Base-by-base conservation (phyloP, 2,329 filamentous ascomycete species). In the Trichoderma simmonsii region DNA sequence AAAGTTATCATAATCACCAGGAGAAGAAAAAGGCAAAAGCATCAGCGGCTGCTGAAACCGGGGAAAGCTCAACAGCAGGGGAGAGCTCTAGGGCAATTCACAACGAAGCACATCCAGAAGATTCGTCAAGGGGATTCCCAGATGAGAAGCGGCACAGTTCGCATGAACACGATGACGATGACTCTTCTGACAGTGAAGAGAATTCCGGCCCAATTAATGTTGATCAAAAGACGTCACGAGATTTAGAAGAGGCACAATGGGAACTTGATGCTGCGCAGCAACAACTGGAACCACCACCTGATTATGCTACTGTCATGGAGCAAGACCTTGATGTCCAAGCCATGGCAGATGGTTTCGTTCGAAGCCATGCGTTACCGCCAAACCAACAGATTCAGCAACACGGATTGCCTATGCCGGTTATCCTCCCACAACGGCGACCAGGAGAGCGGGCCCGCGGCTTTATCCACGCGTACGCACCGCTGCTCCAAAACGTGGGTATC, bases 401-500 rank as follows among this genome's bases (percentile, higher is more conserved):
- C 12, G 30, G 56, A 32, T 76, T 85, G 2, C 78, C 81, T n/a
- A 80, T 81, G 63, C 85, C 86, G 0, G 84, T 88, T 26, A 83
- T 88, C 26, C 77, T 89, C 4, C 85, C 86, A 0, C 87, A 89
- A 71, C 79, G 86, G 3, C 82, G 87, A 12, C 86, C 87, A 1
- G 80, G 83, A 34, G 80, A 82, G 36, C 84, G 84, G 66, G 76
- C 78, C 0, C 81, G 86, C 14, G 87, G 86, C 0, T 88, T 88
- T 73, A 79, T 88, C 4, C 82, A 83, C n/a, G 86, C 85, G 0
- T 88, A 88, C 75, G 81, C 86, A 0, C 86, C 86, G 0, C 77
- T 84, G 0, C 80, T 89, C 0, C 80, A 78, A n/a, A 75, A 82
- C 14, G 78, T 79, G 15, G 85, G 83, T 3, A 85, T 89, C 73